A percentile compares a stretch with the other conserved stretches of the same genome.
Conservation (phyloP, 495 filamentous ascomycete species). For the Penicillium waksmanii region DNA sequence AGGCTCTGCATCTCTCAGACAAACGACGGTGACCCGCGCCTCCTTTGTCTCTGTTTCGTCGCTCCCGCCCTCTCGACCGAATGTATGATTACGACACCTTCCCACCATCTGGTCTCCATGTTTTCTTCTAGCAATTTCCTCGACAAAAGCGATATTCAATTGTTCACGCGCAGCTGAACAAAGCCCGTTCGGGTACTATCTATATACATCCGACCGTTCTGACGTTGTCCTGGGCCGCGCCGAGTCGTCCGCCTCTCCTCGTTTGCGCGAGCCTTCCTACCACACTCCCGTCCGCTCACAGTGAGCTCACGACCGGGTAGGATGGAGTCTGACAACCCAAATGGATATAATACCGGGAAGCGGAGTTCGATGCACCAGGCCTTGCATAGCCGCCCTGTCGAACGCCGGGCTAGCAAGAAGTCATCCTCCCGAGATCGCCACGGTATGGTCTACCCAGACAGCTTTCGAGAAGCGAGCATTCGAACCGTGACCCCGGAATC, state of each 20-base stretch:
- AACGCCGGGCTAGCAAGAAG: conserved; percentile 57
- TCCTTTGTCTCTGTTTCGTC: conserved; percentile 31
- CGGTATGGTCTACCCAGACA: conserved; percentile 57
- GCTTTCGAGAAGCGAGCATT: conserved; percentile 51
- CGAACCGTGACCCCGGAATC: conserved; percentile 55
- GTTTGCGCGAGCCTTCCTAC: conserved; percentile 28
- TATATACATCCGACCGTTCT: conserved; percentile 27
- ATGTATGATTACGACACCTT: conserved; percentile 31
- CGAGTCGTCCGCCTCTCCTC: conserved; percentile 13
- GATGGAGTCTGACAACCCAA: conserved; percentile 52
- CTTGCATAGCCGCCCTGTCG: conserved; percentile 48
- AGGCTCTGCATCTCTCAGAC: conserved; percentile 29
- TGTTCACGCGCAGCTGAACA: conserved; percentile 40
- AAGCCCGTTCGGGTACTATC: conserved; percentile 3
- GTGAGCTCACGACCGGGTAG: conserved; percentile 26
- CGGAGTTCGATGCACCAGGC: conserved; percentile 50
- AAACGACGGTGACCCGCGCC: conserved; percentile 35
- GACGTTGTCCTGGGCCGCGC: conserved; percentile 28
- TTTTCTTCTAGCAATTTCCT: conserved; percentile 45
- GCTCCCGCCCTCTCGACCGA: conserved; percentile 29
- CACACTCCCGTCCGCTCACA: conserved; percentile 18
- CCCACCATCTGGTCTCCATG: conserved; percentile 47
- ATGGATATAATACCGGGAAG: conserved; percentile 35
- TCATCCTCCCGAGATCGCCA: conserved; percentile 57
- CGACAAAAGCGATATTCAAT: conserved; percentile 42